Evolutionary conservation across 2,329 filamentous ascomycete genomes (phyloP), one percentile per base, ranked within the genome.

Genomic region (Trichoderma brevicompactum): DNA sequence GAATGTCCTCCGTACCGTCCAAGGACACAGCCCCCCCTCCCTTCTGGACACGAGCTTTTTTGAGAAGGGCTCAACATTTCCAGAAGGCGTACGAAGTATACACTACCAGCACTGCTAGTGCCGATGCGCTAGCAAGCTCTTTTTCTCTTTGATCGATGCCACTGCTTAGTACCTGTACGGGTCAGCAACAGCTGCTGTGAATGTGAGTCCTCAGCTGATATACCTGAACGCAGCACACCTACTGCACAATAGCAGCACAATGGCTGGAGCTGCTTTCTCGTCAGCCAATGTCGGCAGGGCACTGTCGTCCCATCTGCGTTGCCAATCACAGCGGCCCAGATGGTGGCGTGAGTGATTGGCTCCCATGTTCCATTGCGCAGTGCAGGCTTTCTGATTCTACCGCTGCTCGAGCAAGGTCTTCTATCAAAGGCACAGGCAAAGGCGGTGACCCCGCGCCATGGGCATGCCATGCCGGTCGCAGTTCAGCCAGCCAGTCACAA

Each of bases 371-470:
- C 23, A 28, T 28, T 28, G 23, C 23, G 23, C 23, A 28, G 23
- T 28, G 23, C 23, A 28, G 23, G 23, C 23, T 28, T 28, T 28
- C 23, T 28, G 23, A 28, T 28, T 28, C 23, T 28, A 28, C 23
- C 23, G 23, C 23, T 28, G 23, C 23, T 28, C 5, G 23, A 28
- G 23, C 23, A 28, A 28, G 23, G 23, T 28, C 2, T 28, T 28
- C 23, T 28, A 28, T 28, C 17, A 54, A 12, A 6, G 23, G 52
- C 40, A 7, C 41, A 28, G 23, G 23, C 55, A 59, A 59, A 59
- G 55, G 55, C 55, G 55, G 55, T 59, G 55, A 59, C 55, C 55
- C 55, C 55, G 55, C 55, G 55, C 55, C 55, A 46, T 44, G 3
- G 12, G 13, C 12, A 17, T 8, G 53, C 23, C 41, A 58, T 58